Evolutionary conservation across 352 stramenopile genomes (phyloP), one percentile per base, ranked within the genome.

Genomic region (Poterioochromonas sp.): DNA sequence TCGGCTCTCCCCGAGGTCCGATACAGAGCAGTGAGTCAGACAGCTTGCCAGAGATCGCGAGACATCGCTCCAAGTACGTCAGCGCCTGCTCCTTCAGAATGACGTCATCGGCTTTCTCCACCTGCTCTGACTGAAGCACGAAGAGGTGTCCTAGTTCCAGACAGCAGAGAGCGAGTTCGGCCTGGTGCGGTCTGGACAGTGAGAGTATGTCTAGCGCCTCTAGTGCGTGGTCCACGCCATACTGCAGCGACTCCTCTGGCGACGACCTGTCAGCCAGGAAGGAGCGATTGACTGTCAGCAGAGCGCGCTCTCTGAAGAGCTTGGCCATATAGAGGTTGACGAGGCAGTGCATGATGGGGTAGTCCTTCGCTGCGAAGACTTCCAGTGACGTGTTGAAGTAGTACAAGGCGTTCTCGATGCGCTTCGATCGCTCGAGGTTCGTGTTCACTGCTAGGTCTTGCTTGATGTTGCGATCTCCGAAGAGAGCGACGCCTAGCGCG

Each of bases 361-460:
- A 71, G 26, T 71, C 41, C 5, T 29, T 12, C 2, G 39, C 8
- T 41, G n/a, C 26, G 26, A 71, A 71, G 32, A 44, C 1, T 22
- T 71, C 62, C 11, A 71, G 26, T 8, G 62, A 8, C 15, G 2
- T 11, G 26, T 43, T 71, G 15, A 71, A 43, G 32, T 71, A 43
- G 32, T 44, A 71, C 5, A 71, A 29, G 3, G 62, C 62, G 32
- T 71, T 71, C 39, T 71, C 62, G 32, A 71, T 43, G 5, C n/a
- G 11, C 39, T 71, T 71, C 1, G 62, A 12, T 1, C 34, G n/a
- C 15, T 12, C 62, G 1, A 43, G 12, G 32, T 12, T 8, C 8
- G 1, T 47, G 62, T 15, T 40, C 12, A 29, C 3, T 3, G 2
- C 3, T 26, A 58, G 26, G 15, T 58, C 15, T 26, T 15, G 15